Evolutionary conservation across 352 stramenopile genomes (phyloP), one percentile per base, ranked within the genome.

Genomic region (Phytophthora sp.): DNA sequence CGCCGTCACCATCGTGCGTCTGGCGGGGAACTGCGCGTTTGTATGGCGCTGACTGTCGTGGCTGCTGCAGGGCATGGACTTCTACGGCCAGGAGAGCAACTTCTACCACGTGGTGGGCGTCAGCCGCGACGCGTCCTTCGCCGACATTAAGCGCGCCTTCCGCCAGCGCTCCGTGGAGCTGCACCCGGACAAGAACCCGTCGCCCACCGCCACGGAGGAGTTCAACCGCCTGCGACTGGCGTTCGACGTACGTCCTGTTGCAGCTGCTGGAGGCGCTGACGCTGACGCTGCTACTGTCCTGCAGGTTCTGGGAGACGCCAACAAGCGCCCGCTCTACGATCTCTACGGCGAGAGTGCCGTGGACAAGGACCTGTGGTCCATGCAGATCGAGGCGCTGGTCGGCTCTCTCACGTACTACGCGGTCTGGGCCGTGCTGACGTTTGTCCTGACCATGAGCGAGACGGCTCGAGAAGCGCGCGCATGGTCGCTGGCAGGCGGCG

Each of bases 131-230:
- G 89, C 93, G 4, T 95, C 81, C 38, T 92, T 92, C 35, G 58
- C 94, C 4, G 97, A 99, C 62, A 98, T 99, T 69, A 99, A 99
- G 74, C 88, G 91, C 26, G 92, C 96, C n/a, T 99, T 99, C 84
- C 97, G 97, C 68, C 78, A 85, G 56, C 84, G 97, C 23, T 97
- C 89, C 7, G 77, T 99, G 13, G 91, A 98, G 74, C 83, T 99
- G 20, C 97, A 99, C 59, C 97, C 97, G 2, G 97, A 99, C 77
- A 99, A 99, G 77, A 99, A 99, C 73, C 87, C 89, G 44, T 97
- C 90, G 24, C 87, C 91, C 12, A 87, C 83, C 23, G 97, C 97
- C 5, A 84, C 84, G 0, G 89, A 96, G 35, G 84, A 98, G 49
- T 99, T 99, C 68, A 96, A 97, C 53, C 75, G 81, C 31, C 77